A percentile compares a stretch with the other conserved stretches of the same genome.
Evolutionary conservation across 164 flowering plant genomes (phyloP).

Genomic region (Umbellularia californica): DNA sequence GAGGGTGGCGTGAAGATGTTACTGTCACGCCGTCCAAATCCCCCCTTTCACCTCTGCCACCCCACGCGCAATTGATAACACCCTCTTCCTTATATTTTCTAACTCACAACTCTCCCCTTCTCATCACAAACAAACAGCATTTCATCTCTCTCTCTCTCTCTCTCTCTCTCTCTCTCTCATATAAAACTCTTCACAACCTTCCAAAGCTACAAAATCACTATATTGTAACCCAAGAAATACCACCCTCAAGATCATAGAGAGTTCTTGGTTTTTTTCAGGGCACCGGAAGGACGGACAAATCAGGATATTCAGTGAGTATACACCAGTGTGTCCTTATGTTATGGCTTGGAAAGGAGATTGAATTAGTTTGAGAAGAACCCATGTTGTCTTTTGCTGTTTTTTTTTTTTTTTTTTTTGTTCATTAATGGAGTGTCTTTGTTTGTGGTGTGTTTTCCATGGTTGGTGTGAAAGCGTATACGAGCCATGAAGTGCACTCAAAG

Average conservation of each 20-base stretch:
- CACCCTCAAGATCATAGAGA: neutral
- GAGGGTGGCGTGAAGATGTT: slow-evolving; percentile 57
- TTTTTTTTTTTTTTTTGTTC: neutral
- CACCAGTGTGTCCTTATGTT: neutral
- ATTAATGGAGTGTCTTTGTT: slow-evolving; percentile 4
- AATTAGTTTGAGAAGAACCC: slow-evolving; percentile 2
- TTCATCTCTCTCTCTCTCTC: slow-evolving; percentile 11
- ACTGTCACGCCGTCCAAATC: slow-evolving; percentile 63
- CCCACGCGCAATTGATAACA: slow-evolving; percentile 58
- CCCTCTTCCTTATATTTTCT: slow-evolving; percentile 18
- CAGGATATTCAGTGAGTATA: neutral
- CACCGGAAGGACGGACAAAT: neutral
- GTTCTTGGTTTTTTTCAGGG: neutral
- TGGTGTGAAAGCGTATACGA: slow-evolving; percentile 30
- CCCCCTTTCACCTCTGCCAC: slow-evolving; percentile 42
- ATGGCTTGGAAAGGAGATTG: neutral
- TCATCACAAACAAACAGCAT: neutral
- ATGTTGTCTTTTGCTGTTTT: neutral
- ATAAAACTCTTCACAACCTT: neutral
- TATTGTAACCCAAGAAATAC: neutral
- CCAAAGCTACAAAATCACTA: neutral
- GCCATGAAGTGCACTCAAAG: slow-evolving; percentile 52
- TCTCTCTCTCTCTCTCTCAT: neutral
- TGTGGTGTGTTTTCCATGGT: slow-evolving; percentile 10
- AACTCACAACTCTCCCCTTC: neutral